A percentile compares a stretch with the other conserved stretches of the same genome.
Conservation (phyloP, 2,329 filamentous ascomycete species). For the Hypoxylon sp. region DNA sequence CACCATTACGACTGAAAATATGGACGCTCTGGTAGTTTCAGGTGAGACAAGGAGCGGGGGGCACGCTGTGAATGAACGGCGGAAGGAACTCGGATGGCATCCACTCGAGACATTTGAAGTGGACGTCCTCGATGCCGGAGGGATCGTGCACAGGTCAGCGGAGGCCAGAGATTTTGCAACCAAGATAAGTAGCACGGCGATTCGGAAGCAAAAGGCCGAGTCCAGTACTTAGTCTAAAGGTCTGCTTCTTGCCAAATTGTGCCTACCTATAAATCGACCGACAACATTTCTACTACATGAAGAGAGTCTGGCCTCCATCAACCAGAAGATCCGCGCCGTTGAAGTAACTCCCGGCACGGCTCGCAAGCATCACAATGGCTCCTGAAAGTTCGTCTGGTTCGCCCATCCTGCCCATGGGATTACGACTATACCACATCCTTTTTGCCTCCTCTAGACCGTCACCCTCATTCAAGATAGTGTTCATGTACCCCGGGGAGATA, state of each 20-base stretch:
- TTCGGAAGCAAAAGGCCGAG: slow-evolving; percentile 65
- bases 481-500: slow-evolving; percentile 81
- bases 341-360: slow-evolving; percentile 74
- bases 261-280: not conserved
- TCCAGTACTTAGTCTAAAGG: slow-evolving; percentile 31
- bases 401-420: slow-evolving; percentile 76
- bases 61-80: slow-evolving; percentile 85
- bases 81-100: slow-evolving; percentile 80
- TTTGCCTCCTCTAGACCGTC: slow-evolving; percentile 66
- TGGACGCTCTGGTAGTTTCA: slow-evolving; percentile 87
- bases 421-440: slow-evolving; percentile 68
- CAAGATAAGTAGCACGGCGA: slow-evolving; percentile 94
- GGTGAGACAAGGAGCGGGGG: slow-evolving; percentile 89
- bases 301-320: slow-evolving; percentile 65
- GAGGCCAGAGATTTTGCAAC: slow-evolving; percentile 74
- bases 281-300: slow-evolving; percentile 43
- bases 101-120: slow-evolving; percentile 86
- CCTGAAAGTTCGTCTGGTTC: slow-evolving; percentile 72
- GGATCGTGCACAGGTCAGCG: slow-evolving; percentile 59
- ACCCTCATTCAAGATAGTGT: slow-evolving; percentile 78
- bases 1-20: slow-evolving; percentile 83
- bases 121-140: slow-evolving; percentile 81
- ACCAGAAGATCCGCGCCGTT: slow-evolving; percentile 75
- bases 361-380: slow-evolving; percentile 70
- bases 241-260: slow-evolving; percentile 5